Conservation (phyloP, 164 flowering plant genomes). For the Platanus orientalis region DNA sequence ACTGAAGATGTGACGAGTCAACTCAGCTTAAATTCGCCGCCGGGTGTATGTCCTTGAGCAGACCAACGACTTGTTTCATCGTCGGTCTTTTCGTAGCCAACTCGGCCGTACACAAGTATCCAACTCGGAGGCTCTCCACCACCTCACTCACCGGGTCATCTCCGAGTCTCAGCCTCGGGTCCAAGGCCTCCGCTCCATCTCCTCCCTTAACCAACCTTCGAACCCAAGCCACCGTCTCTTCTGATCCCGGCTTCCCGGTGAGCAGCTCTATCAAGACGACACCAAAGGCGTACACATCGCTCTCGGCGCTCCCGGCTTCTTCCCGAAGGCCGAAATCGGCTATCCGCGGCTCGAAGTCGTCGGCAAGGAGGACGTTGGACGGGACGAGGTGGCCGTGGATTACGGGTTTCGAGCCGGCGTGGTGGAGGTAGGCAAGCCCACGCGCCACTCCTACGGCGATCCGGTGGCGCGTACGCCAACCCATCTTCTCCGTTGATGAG, state of each 20-base stretch:
- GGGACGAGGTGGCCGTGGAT: slow-evolving; percentile 75
- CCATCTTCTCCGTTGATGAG: slow-evolving; percentile 34
- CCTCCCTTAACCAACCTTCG: slow-evolving; percentile 58
- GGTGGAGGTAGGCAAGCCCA: slow-evolving; percentile 92
- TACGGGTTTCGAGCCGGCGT: slow-evolving; percentile 62
- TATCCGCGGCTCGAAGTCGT: slow-evolving; percentile 70
- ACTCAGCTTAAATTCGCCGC: slow-evolving; percentile 13
- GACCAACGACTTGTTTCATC: slow-evolving; percentile 88
- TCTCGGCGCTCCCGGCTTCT: slow-evolving; percentile 21
- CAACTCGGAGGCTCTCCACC: slow-evolving; percentile 79
- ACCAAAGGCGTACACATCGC: slow-evolving; percentile 79
- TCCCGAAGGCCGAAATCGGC: slow-evolving; percentile 53
- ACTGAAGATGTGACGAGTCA: too few species aligned
- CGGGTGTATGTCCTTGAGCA: slow-evolving; percentile 73
- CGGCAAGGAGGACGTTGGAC: slow-evolving; percentile 61
- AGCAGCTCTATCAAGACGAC: slow-evolving; percentile 67
- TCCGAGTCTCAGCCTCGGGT: slow-evolving; percentile 45
- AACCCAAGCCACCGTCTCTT: slow-evolving; percentile 48
- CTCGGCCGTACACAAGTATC: slow-evolving; percentile 91
- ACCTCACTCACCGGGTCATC: slow-evolving; percentile 50
- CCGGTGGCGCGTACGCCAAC: slow-evolving; percentile 80
- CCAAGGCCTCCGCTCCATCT: slow-evolving; percentile 46
- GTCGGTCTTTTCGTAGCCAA: slow-evolving; percentile 70
- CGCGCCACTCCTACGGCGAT: slow-evolving; percentile 87
- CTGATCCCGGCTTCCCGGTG: slow-evolving; percentile 54